These are phyloP conservation scores for Paragyromitra xinjiangensis DNA, from an alignment of 495 filamentous ascomycete species.

Conservation along the genomic window DNA sequence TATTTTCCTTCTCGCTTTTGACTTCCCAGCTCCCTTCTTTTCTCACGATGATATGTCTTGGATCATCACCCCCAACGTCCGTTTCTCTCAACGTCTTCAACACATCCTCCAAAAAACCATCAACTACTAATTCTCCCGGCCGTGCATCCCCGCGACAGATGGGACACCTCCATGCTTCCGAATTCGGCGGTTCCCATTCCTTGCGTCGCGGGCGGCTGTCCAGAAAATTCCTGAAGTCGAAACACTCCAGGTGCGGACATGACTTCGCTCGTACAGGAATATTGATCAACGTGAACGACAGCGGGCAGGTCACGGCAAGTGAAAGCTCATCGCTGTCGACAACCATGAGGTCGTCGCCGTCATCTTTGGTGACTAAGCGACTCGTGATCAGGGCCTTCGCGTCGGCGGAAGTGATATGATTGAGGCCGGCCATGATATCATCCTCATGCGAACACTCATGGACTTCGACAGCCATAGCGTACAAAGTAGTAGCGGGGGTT, in stretches of 20 bases:
- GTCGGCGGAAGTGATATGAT: slow-evolving; percentile 11
- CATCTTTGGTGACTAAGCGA: slow-evolving; percentile 39
- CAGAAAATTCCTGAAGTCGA: slow-evolving; percentile 56
- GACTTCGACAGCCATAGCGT: slow-evolving; percentile 48
- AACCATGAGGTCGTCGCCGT: slow-evolving; percentile 54
- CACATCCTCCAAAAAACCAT: slow-evolving; percentile 50
- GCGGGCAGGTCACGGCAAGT: slow-evolving; percentile 51
- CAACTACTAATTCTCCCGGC: slow-evolving; percentile 53
- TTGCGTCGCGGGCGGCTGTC: slow-evolving; percentile 51
- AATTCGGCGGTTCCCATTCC: slow-evolving; percentile 54
- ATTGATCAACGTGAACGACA: slow-evolving; percentile 54
- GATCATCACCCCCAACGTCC: slow-evolving; percentile 26
- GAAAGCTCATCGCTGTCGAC: slow-evolving; percentile 52
- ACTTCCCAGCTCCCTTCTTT: slow-evolving; percentile 51
- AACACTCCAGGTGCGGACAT: slow-evolving; percentile 55
- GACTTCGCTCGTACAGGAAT: slow-evolving; percentile 48
- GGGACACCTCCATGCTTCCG: slow-evolving; percentile 56
- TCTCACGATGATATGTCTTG: slow-evolving; percentile 50
- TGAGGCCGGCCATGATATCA: slow-evolving; percentile 33
- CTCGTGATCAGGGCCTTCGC: slow-evolving; percentile 45
- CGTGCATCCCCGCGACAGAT: slow-evolving; percentile 55
- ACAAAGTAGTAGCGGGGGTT: slow-evolving; percentile 17
- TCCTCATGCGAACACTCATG: slow-evolving; percentile 49
- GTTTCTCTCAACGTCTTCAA: slow-evolving; percentile 36
- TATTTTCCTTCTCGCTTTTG: slow-evolving; percentile 43